Evolutionary conservation across 2,329 filamentous ascomycete species (phyloP).

Genomic region (Aspergillus vadensis): DNA sequence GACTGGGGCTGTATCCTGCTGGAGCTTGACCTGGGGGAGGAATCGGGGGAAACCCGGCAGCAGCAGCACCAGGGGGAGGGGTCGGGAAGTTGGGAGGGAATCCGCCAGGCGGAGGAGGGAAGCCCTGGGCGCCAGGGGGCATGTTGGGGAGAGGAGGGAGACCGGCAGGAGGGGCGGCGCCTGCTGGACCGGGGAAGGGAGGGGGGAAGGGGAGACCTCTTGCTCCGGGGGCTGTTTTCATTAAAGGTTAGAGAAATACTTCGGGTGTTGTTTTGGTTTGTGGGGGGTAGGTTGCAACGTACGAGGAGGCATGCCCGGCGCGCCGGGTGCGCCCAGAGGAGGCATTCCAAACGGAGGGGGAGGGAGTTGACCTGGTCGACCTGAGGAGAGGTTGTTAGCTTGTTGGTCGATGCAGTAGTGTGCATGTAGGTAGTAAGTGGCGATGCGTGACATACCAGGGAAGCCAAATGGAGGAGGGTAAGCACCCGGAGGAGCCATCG

Average conservation of each 20-base stretch:
- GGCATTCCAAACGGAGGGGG: conserved; percentile 63
- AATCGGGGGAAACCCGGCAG: conserved; percentile 37
- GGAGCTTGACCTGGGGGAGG: conserved; percentile 29
- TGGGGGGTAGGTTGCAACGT: conserved; percentile 38
- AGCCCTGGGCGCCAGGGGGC: conserved; percentile 30
- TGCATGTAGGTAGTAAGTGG: not conserved
- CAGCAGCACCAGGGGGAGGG: conserved; percentile 28
- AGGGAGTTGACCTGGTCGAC: conserved; percentile 45
- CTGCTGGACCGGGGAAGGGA: conserved; percentile 39
- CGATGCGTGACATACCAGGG: conserved; percentile 52
- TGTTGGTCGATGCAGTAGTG: conserved; percentile 5
- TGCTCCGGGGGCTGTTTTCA: conserved; percentile 54
- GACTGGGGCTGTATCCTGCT: conserved; percentile 27
- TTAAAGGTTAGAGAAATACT: not conserved
- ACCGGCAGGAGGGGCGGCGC: conserved; percentile 40
- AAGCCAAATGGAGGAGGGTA: conserved; percentile 63
- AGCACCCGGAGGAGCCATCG: conserved; percentile 64
- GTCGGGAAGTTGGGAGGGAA: conserved; percentile 50
- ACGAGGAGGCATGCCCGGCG: conserved; percentile 55
- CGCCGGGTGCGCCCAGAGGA: conserved; percentile 42
- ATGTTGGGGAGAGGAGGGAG: conserved; percentile 42
- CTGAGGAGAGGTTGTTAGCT: conserved; percentile 19
- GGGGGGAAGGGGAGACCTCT: conserved; percentile 58
- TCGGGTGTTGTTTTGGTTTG: not conserved
- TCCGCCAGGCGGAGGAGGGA: conserved; percentile 28